These are phyloP conservation scores for Starmerella etchellsii DNA, from an alignment of 805 yeast species.

Conservation along the genomic window DNA sequence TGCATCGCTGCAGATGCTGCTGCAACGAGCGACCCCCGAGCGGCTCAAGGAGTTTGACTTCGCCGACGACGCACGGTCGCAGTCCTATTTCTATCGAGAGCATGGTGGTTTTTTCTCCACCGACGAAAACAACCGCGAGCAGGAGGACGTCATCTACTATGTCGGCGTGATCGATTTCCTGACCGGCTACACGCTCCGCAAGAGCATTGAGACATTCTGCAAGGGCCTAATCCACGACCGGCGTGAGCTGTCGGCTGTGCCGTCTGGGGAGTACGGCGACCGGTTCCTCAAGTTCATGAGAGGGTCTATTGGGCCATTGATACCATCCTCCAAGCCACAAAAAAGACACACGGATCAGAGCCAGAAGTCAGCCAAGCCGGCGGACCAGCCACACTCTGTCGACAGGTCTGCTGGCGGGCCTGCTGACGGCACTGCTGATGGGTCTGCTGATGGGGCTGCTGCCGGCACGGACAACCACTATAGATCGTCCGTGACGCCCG, in stretches of 20 bases:
- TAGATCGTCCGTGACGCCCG: too few relatives aligned
- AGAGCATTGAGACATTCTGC: constrained; percentile 76
- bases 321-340: constrained; percentile 8
- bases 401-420: too few relatives aligned
- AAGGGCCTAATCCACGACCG: constrained; percentile 59
- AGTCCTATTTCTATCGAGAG: constrained; percentile 53
- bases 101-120: constrained; percentile 80
- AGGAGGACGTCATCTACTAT: constrained; percentile 61
- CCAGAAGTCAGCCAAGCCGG: too few relatives aligned
- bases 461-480: too few relatives aligned
- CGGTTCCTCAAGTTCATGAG: constrained; percentile 63
- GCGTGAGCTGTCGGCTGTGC: constrained; percentile 70
- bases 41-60: constrained; percentile 26
- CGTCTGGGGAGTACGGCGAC: constrained; percentile 81
- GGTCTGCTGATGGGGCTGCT: too few relatives aligned
- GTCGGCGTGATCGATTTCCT: constrained; percentile 90
- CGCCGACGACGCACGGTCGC: constrained; percentile 24
- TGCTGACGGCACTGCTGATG: too few relatives aligned
- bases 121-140: constrained; percentile 45
- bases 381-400: too few relatives aligned
- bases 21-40: constrained; percentile 27
- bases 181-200: constrained; percentile 47
- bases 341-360: constrained; percentile 1
- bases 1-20: constrained; percentile 26
- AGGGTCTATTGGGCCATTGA: constrained; percentile 20